phyloP scores from a whole-genome alignment of 2,329 filamentous ascomycete species.

The Diplodia seriata region DNA sequence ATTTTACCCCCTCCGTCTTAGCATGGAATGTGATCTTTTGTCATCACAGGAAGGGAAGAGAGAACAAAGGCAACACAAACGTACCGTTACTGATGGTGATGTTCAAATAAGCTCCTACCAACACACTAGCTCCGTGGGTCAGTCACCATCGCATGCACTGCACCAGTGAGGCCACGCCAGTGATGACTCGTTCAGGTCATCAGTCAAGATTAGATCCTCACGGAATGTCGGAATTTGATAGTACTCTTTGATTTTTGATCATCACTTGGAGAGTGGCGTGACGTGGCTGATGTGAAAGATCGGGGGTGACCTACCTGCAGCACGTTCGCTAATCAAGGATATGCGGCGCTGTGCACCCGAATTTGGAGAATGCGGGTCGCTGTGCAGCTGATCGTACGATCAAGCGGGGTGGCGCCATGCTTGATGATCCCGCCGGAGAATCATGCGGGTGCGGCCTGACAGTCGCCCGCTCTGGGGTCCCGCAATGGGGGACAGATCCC shows the following conservation, averaged over 20 bases:
- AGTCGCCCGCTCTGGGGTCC: conserved; percentile 30
- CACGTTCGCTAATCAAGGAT: conserved; percentile 11
- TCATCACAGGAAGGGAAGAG: conserved; percentile 36
- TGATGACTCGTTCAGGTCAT: conserved; percentile 19
- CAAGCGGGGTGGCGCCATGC: conserved; percentile 28
- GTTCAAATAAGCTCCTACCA: conserved; percentile 20
- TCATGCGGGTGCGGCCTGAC: conserved; percentile 30
- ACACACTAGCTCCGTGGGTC: background rate
- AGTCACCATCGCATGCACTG: conserved; percentile 7
- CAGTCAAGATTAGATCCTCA: conserved; percentile 27
- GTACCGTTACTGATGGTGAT: background rate
- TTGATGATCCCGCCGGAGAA: conserved; percentile 26
- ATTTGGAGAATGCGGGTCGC: conserved; percentile 18
- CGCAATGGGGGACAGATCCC: conserved; percentile 21
- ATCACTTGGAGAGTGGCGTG: conserved; percentile 30
- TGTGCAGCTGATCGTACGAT: conserved; percentile 31
- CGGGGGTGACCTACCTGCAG: conserved; percentile 20
- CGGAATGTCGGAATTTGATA: conserved; percentile 35
- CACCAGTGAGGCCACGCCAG: background rate
- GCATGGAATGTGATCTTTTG: conserved; percentile 41
- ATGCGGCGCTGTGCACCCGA: conserved; percentile 20
- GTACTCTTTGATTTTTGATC: conserved; percentile 31
- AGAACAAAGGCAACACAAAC: conserved; percentile 1
- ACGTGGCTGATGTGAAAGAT: conserved; percentile 26
- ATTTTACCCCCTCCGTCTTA: conserved; percentile 38